Evolutionary conservation across 176 grass and related monocot species (phyloP), one percentile per base, ranked within the genome.

Genomic region (Oryza australiensis): DNA sequence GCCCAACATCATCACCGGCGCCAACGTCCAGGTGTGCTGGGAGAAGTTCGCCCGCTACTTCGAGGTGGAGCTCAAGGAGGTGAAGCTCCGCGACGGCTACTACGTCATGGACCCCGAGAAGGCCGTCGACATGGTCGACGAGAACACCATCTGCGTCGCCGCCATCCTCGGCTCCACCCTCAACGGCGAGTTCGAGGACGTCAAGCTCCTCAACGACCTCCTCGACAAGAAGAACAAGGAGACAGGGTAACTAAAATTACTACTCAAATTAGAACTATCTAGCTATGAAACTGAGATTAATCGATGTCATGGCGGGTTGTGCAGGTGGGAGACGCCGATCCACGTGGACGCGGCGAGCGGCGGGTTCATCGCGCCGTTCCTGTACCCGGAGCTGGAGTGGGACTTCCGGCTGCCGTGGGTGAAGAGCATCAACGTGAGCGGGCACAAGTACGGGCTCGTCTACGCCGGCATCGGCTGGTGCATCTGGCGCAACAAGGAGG

Each of bases 21-120:
- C 96, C 70, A 99, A 99, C 63, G 96, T 99, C 27, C 96, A 98
- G 96, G 96, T 98, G 3, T 99, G 97, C 77, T 99, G 97, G 97
- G 97, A 99, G 42, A 99, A 99, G 59, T 99, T 99, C 72, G 97
- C 97, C 1, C 27, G 91, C 70, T 99, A 99, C 85, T 99, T 99
- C 5, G 97, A 99, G 66, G 97, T 99, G 68, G 97, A 99, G 81
- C 88, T 99, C 12, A 75, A 90, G 91, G 97, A 99, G 82, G 97
- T 99, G 83, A 99, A 93, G 80, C 74, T 99, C 32, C 74, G 91
- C 48, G 97, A 99, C 64, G 93, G 97, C 18, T 96, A 92, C 89
- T 99, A 99, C 70, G 93, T 99, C 9, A 99, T 99, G 97, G 85
- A 96, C 89, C 97, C 97, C 0, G 91, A 87, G 84, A 84, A 99